Evolutionary conservation across 306 rosid genomes (phyloP).

Genomic region (Phaseolus lunatus): DNA sequence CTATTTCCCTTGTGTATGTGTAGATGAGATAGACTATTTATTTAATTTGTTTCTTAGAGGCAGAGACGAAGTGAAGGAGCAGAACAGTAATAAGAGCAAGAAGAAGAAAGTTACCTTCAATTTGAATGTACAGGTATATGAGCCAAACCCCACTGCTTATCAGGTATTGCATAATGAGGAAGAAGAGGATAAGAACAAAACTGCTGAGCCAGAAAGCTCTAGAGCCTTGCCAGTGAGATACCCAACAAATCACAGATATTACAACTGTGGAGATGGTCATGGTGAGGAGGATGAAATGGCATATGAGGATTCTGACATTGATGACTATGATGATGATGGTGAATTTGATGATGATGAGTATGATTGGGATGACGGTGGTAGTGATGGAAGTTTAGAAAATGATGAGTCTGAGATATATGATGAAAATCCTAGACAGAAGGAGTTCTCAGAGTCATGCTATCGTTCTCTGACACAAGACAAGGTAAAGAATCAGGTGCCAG

Average conservation of each 20-base stretch:
- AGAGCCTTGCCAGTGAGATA: conserved; percentile 41
- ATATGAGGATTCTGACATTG: conserved; percentile 62
- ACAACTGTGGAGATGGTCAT: conserved; percentile 60
- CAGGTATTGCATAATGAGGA: conserved; percentile 59
- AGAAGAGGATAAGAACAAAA: conserved; percentile 45
- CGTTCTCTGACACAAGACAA: conserved; percentile 36
- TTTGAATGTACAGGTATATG: conserved; percentile 80
- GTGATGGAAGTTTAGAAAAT: conserved; percentile 37
- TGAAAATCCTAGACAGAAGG: conserved; percentile 49
- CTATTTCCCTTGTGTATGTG: conserved; percentile 10
- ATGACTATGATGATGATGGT: conserved; percentile 54
- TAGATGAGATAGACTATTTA: conserved; percentile 23
- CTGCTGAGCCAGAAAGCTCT: conserved; percentile 41
- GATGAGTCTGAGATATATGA: conserved; percentile 42
- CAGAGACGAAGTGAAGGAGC: conserved; percentile 66
- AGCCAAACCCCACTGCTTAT: conserved; percentile 66
- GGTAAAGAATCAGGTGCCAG: conserved; percentile 32
- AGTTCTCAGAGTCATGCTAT: conserved; percentile 33
- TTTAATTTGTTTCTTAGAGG: conserved; percentile 54
- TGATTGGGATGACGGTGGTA: conserved; percentile 32
- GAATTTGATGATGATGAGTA: conserved; percentile 48
- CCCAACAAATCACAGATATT: conserved; percentile 78
- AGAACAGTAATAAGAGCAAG: conserved; percentile 52
- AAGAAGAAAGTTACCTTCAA: conserved; percentile 92
- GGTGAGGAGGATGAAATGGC: conserved; percentile 67